Conservation (phyloP, 192 early-diverging fungal species). For the Coemansia asiatica region DNA sequence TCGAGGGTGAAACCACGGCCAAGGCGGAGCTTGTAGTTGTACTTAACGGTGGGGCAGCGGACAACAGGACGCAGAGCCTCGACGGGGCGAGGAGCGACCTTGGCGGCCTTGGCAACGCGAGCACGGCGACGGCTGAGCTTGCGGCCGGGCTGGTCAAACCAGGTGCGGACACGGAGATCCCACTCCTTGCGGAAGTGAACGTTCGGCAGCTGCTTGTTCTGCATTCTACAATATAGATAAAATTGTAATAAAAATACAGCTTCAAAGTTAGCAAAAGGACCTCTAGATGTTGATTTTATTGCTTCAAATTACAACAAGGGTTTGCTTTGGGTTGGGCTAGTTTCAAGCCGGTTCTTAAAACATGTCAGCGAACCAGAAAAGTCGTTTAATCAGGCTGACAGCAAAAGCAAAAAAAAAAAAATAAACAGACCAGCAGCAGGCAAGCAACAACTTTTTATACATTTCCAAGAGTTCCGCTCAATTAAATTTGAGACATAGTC, state of each 20-base stretch:
- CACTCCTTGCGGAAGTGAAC: conserved; percentile 98
- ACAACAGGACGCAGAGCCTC: conserved; percentile 97
- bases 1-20: conserved; percentile 98
- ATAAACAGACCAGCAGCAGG: too few relatives aligned
- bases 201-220: conserved; percentile 94
- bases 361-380: too few relatives aligned
- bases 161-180: conserved; percentile 94
- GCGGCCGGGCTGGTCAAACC: conserved; percentile 97
- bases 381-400: too few relatives aligned
- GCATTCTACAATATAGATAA: conserved; percentile 58
- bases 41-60: conserved; percentile 93
- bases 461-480: too few relatives aligned
- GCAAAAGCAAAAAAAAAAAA: too few relatives aligned
- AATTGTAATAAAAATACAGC: neutral
- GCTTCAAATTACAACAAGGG: too few relatives aligned
- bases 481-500: too few relatives aligned
- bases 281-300: too few relatives aligned
- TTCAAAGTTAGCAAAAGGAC: neutral
- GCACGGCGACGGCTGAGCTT: conserved; percentile 88
- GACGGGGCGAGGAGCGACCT: conserved; percentile 93
- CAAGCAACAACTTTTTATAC: too few relatives aligned
- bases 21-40: conserved; percentile 95
- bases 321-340: too few relatives aligned
- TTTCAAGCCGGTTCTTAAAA: too few relatives aligned
- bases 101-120: conserved; percentile 92